Conservation (phyloP, 169 alveolate genomes). For the Theileria equi region DNA sequence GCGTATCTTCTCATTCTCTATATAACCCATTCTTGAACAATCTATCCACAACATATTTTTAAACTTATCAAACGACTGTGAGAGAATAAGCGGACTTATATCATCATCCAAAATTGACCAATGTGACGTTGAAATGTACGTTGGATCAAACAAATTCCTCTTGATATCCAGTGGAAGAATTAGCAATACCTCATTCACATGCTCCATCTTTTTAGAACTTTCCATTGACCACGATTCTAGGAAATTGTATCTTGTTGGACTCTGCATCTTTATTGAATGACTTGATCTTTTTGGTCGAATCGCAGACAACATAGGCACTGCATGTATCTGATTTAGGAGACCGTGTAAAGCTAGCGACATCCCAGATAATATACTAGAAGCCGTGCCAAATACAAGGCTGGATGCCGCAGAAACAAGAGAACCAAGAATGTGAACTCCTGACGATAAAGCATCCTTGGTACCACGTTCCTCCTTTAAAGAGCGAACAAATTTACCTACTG, state of each 20-base stretch:
- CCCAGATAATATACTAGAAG: conserved; percentile 62
- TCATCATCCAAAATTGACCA: conserved; percentile 52
- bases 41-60: conserved; percentile 41
- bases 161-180: conserved; percentile 68
- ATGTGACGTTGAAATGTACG: conserved; percentile 45
- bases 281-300: conserved; percentile 68
- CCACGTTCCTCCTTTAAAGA: conserved; percentile 20
- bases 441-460: conserved; percentile 39
- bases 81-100: conserved; percentile 43
- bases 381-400: conserved; percentile 44
- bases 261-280: conserved; percentile 57
- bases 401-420: conserved; percentile 53
- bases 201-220: conserved; percentile 50
- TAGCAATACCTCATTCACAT: conserved; percentile 60
- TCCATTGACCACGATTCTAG: conserved; percentile 72
- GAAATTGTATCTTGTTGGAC: conserved; percentile 71
- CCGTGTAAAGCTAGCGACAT: conserved; percentile 68
- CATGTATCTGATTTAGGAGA: conserved; percentile 71
- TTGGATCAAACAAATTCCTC: conserved; percentile 50
- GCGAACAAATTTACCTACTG: conserved; percentile 50
- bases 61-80: conserved; percentile 33
- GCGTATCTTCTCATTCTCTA: conserved; percentile 11
- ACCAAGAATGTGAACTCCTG: conserved; percentile 60
- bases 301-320: conserved; percentile 72
- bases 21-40: conserved; percentile 37